Conservation (phyloP, 495 filamentous ascomycete genomes). For the Oleoguttula mirabilis region DNA sequence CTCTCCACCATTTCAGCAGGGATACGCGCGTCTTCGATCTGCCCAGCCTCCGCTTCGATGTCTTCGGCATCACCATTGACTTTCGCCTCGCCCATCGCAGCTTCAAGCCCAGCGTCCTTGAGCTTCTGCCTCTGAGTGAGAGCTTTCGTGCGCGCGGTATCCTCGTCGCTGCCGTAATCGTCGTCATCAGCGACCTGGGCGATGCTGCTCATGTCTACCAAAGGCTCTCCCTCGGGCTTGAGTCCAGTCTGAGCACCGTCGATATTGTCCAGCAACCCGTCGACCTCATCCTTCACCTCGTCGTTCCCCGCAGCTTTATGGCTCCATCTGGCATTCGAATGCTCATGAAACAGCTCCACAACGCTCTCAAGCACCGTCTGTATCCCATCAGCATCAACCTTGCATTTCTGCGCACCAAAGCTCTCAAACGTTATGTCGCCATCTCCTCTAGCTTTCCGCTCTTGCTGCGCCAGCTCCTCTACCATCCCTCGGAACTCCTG, state of each 20-base stretch:
- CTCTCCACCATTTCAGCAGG: conserved; percentile 2
- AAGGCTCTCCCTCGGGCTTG: conserved; percentile 17
- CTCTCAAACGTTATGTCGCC: conserved; percentile 45
- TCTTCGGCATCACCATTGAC: conserved; percentile 4
- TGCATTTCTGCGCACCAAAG: conserved; percentile 45
- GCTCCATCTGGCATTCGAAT: conserved; percentile 27
- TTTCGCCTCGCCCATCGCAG: conserved; percentile 8
- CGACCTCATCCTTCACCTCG: not conserved
- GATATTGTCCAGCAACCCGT: not conserved
- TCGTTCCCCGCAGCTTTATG: not conserved
- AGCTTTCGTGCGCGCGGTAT: conserved; percentile 19
- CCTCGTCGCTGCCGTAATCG: conserved; percentile 44
- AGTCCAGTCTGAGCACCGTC: not conserved
- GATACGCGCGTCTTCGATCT: conserved; percentile 1
- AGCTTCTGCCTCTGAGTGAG: conserved; percentile 18
- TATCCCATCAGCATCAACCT: conserved; percentile 39
- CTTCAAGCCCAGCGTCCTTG: conserved; percentile 2
- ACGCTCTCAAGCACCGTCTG: conserved; percentile 71
- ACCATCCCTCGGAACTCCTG: conserved; percentile 63
- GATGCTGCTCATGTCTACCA: conserved; percentile 40
- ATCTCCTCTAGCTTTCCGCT: conserved; percentile 41
- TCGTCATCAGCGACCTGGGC: conserved; percentile 35
- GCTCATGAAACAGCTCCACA: conserved; percentile 70
- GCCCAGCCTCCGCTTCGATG: conserved; percentile 5
- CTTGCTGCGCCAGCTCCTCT: conserved; percentile 46